Base-by-base conservation (phyloP, 306 rosid genomes). In the Gastrolobium bilobum region DNA sequence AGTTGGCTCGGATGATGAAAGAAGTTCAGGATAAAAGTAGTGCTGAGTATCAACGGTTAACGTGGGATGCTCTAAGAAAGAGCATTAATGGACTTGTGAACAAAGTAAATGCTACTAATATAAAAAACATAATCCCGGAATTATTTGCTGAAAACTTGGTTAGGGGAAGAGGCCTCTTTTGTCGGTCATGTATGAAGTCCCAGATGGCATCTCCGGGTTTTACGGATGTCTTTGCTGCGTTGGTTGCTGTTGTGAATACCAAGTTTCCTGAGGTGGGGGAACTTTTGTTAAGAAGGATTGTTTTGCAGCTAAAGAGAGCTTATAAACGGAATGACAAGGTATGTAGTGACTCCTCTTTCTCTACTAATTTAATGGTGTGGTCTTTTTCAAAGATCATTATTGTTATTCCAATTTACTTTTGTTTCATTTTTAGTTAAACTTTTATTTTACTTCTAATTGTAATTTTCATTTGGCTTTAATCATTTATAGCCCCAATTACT, bases 201-300 rank as follows among this genome's bases (percentile, higher is more conserved):
- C 98, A 95, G 81, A 95, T 95, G 99, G 97, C 99, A 4, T 93
- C 99, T 39, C 96, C 98, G 0, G 96, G 96, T 10, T 95, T 95
- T 79, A 95, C 99, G 0, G 92, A 93, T 78, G 96, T 95, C 9
- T 95, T 95, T 83, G 91, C 99, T 53, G 99, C 96, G 2, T 62
- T 95, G 75, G 97, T 91, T 87, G 88, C 96, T 78, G 99, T 95
- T 65, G 98, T 91, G 71, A 95, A 95, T 83, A 91, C 98, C 2
- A 95, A 93, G 82, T 93, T 95, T 80, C 99, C 97, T 4, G 93
- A 91, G 82, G 96, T 95, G 39, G 98, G 99, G 0, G 94, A 91
- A 44, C 99, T 95, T 57, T 59, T 95, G 57, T 83, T 95, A 66
- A 90, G 92, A 87, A 95, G 99, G 84, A 90, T 95, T 75, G 91